Base-by-base conservation (phyloP, 2,329 filamentous ascomycete species). In the Sporothrix variecibatus region DNA sequence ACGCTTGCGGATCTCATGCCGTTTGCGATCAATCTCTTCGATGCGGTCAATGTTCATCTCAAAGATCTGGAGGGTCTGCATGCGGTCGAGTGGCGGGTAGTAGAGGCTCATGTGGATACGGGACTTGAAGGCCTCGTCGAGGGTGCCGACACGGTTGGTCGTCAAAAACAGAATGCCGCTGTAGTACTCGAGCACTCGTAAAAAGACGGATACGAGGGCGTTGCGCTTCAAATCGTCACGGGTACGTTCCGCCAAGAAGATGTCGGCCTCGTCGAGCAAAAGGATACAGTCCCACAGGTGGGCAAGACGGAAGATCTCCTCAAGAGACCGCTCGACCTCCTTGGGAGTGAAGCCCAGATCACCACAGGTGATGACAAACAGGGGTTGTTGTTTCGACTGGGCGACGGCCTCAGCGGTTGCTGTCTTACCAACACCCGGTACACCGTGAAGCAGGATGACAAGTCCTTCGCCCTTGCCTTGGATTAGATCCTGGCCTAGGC, bases 41-140 rank as follows among this genome's bases (percentile, higher is more conserved):
- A 77, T 62, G 31, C 75, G 75, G 12, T 38, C 9, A 20, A 78
- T 75, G 70, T 78, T 78, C 49, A 75, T 72, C 12, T 69, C 17
- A 56, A 76, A 78, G 31, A 79, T 78, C 20, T 75, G 68, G 0
- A 72, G 11, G 3, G 76, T 76, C 64, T 77, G 75, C 1, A 40
- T 12, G 38, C 53, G 28, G 34, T 72, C 58, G 12, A 80, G 76
- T 0, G 72, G 72, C 12, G 73, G 78, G 73, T 86, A 86, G 79
- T 84, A 84, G 0, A 86, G 78, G 0, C 80, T 82, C 23, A 85
- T 76, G 72, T 86, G 85, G 53, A 87, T 84, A 20, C 85, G 82
- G 1, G 85, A 86, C 78, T 83, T 83, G 79, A 87, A 86, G 0
- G 86, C 86, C 73, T 85, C 85, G 70, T 88, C 86, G 3, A 88